phyloP scores from a whole-genome alignment of 2,329 filamentous ascomycete genomes.

The Fusarium redolens region DNA sequence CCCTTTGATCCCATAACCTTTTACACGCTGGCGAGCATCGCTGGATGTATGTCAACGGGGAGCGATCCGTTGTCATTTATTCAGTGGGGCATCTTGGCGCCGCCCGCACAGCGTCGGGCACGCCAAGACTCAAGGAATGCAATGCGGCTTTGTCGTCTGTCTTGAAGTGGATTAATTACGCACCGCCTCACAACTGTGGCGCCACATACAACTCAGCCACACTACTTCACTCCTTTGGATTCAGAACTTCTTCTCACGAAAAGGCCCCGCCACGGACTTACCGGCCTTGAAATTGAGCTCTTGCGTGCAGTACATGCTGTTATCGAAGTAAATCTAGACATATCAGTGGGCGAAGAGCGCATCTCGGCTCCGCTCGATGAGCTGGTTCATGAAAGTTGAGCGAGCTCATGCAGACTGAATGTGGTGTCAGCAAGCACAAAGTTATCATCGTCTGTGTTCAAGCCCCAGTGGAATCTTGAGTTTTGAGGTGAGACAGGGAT shows the following conservation, averaged over 20 bases:
- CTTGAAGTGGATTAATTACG: neutral
- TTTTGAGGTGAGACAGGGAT: neutral
- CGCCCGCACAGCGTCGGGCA: neutral
- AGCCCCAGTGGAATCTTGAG: neutral
- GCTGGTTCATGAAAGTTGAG: neutral
- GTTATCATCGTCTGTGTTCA: neutral
- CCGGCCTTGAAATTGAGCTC: constrained; percentile 9
- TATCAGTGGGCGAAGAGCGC: neutral
- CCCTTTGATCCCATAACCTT: neutral
- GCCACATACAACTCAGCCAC: neutral
- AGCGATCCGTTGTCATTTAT: neutral
- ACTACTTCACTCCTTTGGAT: neutral
- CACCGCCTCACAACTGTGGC: neutral
- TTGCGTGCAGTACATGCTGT: neutral
- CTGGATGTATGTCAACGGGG: neutral
- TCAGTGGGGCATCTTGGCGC: neutral
- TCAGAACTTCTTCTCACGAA: neutral
- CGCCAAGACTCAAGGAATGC: neutral
- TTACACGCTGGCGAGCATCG: neutral
- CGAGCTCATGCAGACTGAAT: neutral
- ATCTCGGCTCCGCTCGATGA: neutral
- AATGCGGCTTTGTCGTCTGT: neutral
- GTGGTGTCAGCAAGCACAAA: neutral
- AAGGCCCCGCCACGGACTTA: neutral
- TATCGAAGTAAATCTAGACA: neutral